Conservation (phyloP, 305 asterid species). For the Plantago coronopus region DNA sequence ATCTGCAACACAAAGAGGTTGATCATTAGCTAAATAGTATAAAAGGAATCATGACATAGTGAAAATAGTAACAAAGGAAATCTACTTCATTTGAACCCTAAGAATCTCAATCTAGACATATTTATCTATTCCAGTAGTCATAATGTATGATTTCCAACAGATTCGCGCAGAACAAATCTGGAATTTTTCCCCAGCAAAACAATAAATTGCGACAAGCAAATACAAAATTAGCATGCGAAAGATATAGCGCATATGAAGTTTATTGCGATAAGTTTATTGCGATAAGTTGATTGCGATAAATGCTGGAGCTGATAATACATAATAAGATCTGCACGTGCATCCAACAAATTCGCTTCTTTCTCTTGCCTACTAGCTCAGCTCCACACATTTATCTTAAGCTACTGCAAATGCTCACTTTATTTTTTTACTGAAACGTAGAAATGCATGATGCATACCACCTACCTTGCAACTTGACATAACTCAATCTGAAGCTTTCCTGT, state of each 20-base stretch:
- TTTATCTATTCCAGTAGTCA: too few relatives aligned
- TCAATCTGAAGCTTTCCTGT: constrained; percentile 44
- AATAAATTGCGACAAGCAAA: too few relatives aligned
- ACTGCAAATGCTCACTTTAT: constrained; percentile 1
- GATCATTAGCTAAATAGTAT: background rate
- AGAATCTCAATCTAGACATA: too few relatives aligned
- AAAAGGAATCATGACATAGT: background rate
- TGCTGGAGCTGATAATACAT: too few relatives aligned
- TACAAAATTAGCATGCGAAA: too few relatives aligned
- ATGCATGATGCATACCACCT: background rate
- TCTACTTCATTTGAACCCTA: too few relatives aligned
- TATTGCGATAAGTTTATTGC: too few relatives aligned
- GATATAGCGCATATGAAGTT: too few relatives aligned
- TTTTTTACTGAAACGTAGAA: background rate
- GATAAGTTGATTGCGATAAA: too few relatives aligned
- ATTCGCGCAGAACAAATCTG: too few relatives aligned
- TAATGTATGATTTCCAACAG: too few relatives aligned
- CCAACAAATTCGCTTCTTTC: background rate
- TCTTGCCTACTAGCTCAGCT: background rate
- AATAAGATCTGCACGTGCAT: background rate
- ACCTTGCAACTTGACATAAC: constrained; percentile 11
- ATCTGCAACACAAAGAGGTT: background rate
- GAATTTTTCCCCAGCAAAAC: too few relatives aligned
- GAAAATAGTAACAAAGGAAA: background rate
- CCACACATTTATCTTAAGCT: background rate